phyloP scores from a whole-genome alignment of 768 basidiomycete genomes.

The Russula compacta region DNA sequence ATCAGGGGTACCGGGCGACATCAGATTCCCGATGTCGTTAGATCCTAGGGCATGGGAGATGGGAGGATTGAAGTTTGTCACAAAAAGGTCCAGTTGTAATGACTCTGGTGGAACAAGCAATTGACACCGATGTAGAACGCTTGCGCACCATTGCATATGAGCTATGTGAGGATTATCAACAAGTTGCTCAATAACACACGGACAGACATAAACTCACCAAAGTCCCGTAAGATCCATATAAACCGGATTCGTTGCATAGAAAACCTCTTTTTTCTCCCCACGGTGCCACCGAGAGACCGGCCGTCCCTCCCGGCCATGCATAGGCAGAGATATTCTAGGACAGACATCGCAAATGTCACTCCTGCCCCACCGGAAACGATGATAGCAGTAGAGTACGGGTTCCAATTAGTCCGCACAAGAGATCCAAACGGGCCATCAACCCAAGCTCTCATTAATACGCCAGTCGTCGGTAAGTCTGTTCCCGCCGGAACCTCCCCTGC shows the following conservation, averaged over 20 bases:
- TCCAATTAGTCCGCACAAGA: slow-evolving; percentile 49
- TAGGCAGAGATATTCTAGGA: slow-evolving; percentile 55
- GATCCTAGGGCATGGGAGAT: neutral
- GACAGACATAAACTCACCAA: slow-evolving; percentile 38
- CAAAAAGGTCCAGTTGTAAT: slow-evolving; percentile 65
- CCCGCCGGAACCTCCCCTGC: slow-evolving; percentile 28
- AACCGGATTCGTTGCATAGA: slow-evolving; percentile 53
- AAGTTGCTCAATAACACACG: neutral
- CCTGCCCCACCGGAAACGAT: slow-evolving; percentile 69
- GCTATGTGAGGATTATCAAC: slow-evolving; percentile 31
- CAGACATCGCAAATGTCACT: slow-evolving; percentile 58
- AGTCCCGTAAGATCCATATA: slow-evolving; percentile 71
- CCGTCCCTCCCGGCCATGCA: slow-evolving; percentile 50
- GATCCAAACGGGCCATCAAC: slow-evolving; percentile 69
- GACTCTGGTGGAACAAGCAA: slow-evolving; percentile 38
- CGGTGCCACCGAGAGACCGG: slow-evolving; percentile 36
- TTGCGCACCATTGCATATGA: slow-evolving; percentile 71
- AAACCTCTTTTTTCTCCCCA: slow-evolving; percentile 35
- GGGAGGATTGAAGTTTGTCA: slow-evolving; percentile 43
- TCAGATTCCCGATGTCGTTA: neutral
- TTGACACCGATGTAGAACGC: slow-evolving; percentile 52
- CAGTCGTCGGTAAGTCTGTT: slow-evolving; percentile 31
- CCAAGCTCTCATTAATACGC: slow-evolving; percentile 45
- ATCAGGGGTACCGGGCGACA: neutral
- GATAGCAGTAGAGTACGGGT: slow-evolving; percentile 45